These are phyloP conservation scores for Aspergillus conjunctus DNA, from an alignment of 495 filamentous ascomycete genomes.

Conservation along the genomic window DNA sequence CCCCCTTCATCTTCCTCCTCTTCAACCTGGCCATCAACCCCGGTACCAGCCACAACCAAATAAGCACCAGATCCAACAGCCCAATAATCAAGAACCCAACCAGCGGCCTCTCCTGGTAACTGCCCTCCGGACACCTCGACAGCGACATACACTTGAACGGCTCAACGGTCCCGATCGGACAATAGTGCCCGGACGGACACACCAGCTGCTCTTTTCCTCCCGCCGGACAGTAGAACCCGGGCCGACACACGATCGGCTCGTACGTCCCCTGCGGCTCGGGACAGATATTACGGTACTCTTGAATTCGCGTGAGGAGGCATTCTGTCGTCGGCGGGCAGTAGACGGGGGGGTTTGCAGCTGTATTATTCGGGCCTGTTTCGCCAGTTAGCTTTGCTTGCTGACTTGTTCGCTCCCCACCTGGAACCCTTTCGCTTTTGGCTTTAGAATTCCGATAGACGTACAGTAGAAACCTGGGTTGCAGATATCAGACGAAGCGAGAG, in stretches of 20 bases:
- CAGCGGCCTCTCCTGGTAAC: background rate
- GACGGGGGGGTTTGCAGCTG: background rate
- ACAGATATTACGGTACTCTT: background rate
- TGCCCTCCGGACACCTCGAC: background rate
- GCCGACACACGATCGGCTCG: slow-evolving; percentile 1
- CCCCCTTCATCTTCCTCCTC: background rate
- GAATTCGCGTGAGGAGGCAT: background rate
- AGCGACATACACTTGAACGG: background rate
- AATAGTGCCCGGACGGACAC: background rate
- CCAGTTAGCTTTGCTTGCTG: too few relatives aligned
- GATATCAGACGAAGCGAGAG: too few relatives aligned
- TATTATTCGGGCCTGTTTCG: background rate
- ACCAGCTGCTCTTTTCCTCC: background rate
- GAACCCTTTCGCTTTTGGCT: too few relatives aligned
- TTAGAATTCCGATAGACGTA: too few relatives aligned
- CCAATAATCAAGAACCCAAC: background rate
- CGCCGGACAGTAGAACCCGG: background rate
- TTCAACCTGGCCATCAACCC: background rate
- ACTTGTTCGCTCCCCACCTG: too few relatives aligned
- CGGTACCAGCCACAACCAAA: background rate
- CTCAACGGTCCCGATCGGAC: background rate
- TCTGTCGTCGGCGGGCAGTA: background rate
- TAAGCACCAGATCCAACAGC: background rate
- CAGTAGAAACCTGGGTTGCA: too few relatives aligned
- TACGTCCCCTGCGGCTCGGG: background rate